These are phyloP conservation scores for Cystobasidium sp. DNA, from an alignment of 1,284 basidiomycete species.

Conservation along the genomic window DNA sequence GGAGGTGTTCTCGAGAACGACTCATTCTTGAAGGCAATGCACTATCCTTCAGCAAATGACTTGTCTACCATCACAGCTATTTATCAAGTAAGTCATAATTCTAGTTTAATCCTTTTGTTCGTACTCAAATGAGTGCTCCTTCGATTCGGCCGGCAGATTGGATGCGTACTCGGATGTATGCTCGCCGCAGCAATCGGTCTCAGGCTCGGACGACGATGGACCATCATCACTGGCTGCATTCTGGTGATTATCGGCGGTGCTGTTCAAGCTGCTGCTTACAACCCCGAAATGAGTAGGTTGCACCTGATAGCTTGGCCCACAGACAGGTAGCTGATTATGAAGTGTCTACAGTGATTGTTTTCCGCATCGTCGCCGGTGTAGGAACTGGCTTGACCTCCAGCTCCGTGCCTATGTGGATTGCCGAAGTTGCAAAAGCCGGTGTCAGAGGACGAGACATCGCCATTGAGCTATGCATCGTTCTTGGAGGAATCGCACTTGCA, in stretches of 20 bases:
- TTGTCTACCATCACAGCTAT: slow-evolving; percentile 31
- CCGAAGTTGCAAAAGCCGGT: slow-evolving; percentile 22
- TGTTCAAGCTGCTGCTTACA: slow-evolving; percentile 31
- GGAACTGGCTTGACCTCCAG: slow-evolving; percentile 28
- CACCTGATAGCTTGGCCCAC: too few relatives aligned
- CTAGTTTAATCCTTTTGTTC: too few relatives aligned
- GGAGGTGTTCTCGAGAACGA: slow-evolving; percentile 31
- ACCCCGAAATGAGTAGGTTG: slow-evolving; percentile 27
- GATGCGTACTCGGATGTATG: slow-evolving; percentile 28
- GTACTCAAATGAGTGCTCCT: too few relatives aligned
- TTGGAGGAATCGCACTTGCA: slow-evolving; percentile 22
- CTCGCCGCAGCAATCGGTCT: slow-evolving; percentile 27
- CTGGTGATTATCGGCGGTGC: slow-evolving; percentile 31
- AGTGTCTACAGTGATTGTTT: slow-evolving; percentile 23
- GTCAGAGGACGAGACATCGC: slow-evolving; percentile 33
- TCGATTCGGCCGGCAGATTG: slow-evolving; percentile 3
- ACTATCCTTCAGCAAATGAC: slow-evolving; percentile 17
- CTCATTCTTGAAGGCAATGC: slow-evolving; percentile 10
- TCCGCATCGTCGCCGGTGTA: slow-evolving; percentile 30
- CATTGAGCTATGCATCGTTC: slow-evolving; percentile 31
- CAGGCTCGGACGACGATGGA: slow-evolving; percentile 23
- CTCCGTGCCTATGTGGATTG: slow-evolving; percentile 28
- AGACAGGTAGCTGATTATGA: too few relatives aligned
- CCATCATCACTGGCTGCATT: slow-evolving; percentile 31
- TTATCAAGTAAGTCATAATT: slow-evolving; percentile 21